Evolutionary conservation across 129 eudicot species (phyloP).

Genomic region (Ambrosia artemisiifolia): DNA sequence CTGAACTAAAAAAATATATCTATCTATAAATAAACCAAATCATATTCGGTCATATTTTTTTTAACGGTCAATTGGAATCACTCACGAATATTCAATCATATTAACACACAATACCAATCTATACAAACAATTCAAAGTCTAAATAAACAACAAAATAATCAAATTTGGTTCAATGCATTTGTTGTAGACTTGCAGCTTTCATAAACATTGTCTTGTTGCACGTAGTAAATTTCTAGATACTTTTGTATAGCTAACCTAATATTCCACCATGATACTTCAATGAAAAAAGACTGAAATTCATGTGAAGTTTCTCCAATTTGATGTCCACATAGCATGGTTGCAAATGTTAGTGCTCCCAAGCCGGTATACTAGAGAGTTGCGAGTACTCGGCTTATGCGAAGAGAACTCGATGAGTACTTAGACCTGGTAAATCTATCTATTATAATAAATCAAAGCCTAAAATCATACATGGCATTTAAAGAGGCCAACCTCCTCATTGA

Average conservation of each 20-base stretch:
- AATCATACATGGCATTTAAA: no score
- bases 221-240: conserved; percentile 15
- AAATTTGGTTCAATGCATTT: conserved; percentile 17
- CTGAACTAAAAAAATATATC: no score
- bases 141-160: conserved; percentile 15
- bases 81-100: not conserved
- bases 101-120: not conserved
- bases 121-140: conserved; percentile 2
- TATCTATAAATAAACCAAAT: not conserved
- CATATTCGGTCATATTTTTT: not conserved
- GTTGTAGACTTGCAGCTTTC: not conserved
- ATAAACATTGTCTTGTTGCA: conserved; percentile 3
- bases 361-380: no score
- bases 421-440: no score
- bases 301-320: conserved; percentile 16
- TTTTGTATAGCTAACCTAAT: conserved; percentile 12
- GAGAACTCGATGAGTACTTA: no score
- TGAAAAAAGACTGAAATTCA: conserved; percentile 22
- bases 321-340: not conserved
- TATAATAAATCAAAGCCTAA: no score
- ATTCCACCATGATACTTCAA: conserved; percentile 1
- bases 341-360: no score
- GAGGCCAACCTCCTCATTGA: no score
- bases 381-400: no score
- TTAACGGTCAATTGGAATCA: no score